Base-by-base conservation (phyloP, 78 protist genomes). In the Dictyostelium brefeldianum region DNA sequence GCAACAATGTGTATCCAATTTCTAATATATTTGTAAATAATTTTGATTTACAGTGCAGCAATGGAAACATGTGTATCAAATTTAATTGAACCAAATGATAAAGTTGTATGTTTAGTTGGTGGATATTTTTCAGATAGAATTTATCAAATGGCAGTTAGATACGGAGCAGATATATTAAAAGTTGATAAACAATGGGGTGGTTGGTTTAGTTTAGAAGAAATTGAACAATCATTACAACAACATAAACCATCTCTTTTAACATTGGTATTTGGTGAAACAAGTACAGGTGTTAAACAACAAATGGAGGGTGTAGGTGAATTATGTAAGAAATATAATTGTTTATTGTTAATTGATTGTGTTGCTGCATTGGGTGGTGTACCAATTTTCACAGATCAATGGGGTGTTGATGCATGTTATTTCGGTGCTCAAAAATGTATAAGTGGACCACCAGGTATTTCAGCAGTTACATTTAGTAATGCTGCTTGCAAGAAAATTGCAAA, bases 391-490 rank as follows among this genome's bases (percentile, higher is more conserved):
- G 97, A 95, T 83, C 62, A 90, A 7, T 95, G 97, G 97, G 90
- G 85, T 8, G 78, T 95, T 11, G 97, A 95, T 51, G 95, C 90
- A 2, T 78, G 89, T 57, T 95, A 95, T 56, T 70, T 94, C 3
- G 97, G 97, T 54, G 79, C 91, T 25, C 97, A 95, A 75, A 95
- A 95, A 81, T 82, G 92, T 18, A 47, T 95, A 3, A 25, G 78
- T 56, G 87, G 89, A 54, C 97, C 97, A 65, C 97, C 97, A 50
- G 97, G 97, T 20, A 89, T 83, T 51, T 69, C 91, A 27, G 95
- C 97, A 71, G 0, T 95, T 5, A 89, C 90, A 11, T 89, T 95
- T 53, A 31, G 54, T 22, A 47, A 25, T 18, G 79, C 77, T 14
- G 97, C 97, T 5, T 70, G 91, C 53, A 75, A 82, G 9, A 89